Evolutionary conservation across 352 stramenopile genomes (phyloP).

Genomic region (Phytophthora melonis): DNA sequence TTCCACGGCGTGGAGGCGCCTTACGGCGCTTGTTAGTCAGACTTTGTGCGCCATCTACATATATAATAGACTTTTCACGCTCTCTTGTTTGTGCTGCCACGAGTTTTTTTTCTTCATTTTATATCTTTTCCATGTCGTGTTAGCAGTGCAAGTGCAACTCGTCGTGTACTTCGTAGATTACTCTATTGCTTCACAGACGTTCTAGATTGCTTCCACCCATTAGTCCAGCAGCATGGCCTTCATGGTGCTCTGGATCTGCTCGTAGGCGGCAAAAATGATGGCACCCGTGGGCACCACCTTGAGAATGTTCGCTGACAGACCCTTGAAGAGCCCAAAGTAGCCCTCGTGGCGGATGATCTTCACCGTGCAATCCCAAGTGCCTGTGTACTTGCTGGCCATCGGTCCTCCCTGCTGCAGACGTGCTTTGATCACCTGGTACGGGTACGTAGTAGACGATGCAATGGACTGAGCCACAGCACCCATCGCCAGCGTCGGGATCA

Average conservation of each 20-base stretch:
- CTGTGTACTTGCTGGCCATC: constrained; percentile 86
- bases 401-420: constrained; percentile 94
- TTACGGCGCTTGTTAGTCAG: constrained; percentile 13
- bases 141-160: constrained; percentile 29
- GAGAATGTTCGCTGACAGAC: constrained; percentile 95
- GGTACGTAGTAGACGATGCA: constrained; percentile 92
- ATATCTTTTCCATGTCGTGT: constrained; percentile 25
- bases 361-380: constrained; percentile 90
- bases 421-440: constrained; percentile 97
- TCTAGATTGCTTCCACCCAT: constrained; percentile 23
- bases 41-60: constrained; percentile 42
- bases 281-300: constrained; percentile 97
- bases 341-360: constrained; percentile 95
- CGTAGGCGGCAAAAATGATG: constrained; percentile 94
- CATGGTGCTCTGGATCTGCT: constrained; percentile 78
- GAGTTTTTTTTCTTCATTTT: constrained; percentile 15
- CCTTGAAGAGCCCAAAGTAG: constrained; percentile 95
- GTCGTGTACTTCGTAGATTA: constrained; percentile 27
- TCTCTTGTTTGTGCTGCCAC: constrained; percentile 33
- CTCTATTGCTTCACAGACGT: constrained; percentile 37
- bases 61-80: constrained; percentile 70
- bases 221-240: constrained; percentile 57
- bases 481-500: constrained; percentile 78
- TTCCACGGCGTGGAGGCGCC: constrained; percentile 2
- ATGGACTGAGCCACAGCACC: constrained; percentile 85